Base-by-base conservation (phyloP, 1,284 basidiomycete genomes). In the Ceratobasidium sp. region DNA sequence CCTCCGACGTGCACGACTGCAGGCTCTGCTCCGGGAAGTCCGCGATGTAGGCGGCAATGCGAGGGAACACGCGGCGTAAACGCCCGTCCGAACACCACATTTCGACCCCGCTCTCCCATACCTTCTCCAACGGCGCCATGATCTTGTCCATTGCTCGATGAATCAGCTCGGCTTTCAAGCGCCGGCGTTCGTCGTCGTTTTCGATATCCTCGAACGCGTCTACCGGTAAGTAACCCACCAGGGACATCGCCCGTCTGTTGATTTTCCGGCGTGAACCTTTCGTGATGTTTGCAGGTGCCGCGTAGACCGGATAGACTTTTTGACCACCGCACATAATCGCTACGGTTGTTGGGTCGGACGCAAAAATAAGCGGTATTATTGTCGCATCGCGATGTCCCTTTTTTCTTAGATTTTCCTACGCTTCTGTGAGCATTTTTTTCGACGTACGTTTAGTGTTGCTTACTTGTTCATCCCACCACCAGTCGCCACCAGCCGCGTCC, bases 191-290 rank as follows among this genome's bases (percentile, higher is more conserved):
- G 33, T 33, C 33, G 33, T 33, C 33, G 33, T 33, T 33, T 33
- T 33, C 33, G 33, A 33, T 33, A 33, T 33, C 33, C 33, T 33
- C 33, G 33, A 33, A 33, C 33, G 33, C 33, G 33, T 33, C 33
- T 33, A 33, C 33, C 33, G 33, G 33, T 33, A 33, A 33, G 33
- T 33, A 33, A 33, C 33, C 33, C 6, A 77, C 20, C 15, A 79
- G 48, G 1, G 71, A 7, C 33, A 68, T 71, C 15, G 75, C 78
- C 15, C 42, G 67, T 54, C 66, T 64, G 17, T 59, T 70, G 12
- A 59, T 38, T 46, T 79, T 62, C 7, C 78, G 68, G n/a, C 62
- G 68, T 15, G 65, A 6, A 15, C 9, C 15, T 56, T 79, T 79
- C 15, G 33, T 44, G 17, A 79, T 64, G 42, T 77, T 79, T 9